Percentiles rank a stretch among this genome's conserved stretches.
Evolutionary conservation across 2,329 filamentous ascomycete species (phyloP).

Genomic region (Raffaelea ambrosiae): DNA sequence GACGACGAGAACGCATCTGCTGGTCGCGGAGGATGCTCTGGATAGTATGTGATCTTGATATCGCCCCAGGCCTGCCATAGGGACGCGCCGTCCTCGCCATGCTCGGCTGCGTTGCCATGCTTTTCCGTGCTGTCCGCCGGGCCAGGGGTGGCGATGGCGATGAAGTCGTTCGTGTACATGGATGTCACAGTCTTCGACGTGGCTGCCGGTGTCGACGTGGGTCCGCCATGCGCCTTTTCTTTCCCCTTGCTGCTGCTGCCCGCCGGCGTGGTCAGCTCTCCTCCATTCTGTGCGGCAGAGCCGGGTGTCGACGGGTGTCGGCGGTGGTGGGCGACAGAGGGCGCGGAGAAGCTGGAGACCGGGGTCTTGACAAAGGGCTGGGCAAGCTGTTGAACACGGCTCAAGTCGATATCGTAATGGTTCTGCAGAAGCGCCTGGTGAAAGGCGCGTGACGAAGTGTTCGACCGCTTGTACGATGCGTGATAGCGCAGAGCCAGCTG

Average conservation of each 20-base stretch:
- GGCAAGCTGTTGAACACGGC: constrained; percentile 77
- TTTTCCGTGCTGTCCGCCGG: constrained; percentile 34
- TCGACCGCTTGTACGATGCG: constrained; percentile 71
- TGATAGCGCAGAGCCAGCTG: constrained; percentile 90
- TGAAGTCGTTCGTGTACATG: constrained; percentile 77
- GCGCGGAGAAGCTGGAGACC: constrained; percentile 32
- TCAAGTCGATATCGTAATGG: constrained; percentile 73
- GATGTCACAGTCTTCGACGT: constrained; percentile 40
- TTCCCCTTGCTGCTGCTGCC: constrained; percentile 55
- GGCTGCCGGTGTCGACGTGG: constrained; percentile 5
- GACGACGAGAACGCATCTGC: constrained; percentile 6
- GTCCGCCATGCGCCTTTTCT: constrained; percentile 48
- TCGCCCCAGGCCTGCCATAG: constrained; percentile 73
- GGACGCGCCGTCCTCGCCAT: neutral
- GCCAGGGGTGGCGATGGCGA: constrained; percentile 55
- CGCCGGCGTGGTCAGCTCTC: constrained; percentile 26
- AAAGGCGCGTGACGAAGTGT: constrained; percentile 55
- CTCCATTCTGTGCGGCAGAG: neutral
- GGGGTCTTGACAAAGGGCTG: constrained; percentile 71
- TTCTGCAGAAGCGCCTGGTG: constrained; percentile 69
- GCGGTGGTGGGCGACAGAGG: neutral
- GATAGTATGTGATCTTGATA: constrained; percentile 75
- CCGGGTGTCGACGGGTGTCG: neutral
- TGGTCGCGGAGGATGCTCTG: constrained; percentile 24
- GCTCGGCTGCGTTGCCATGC: constrained; percentile 8